Base-by-base conservation (phyloP, 2,329 filamentous ascomycete species). In the Monascus ruber region DNA sequence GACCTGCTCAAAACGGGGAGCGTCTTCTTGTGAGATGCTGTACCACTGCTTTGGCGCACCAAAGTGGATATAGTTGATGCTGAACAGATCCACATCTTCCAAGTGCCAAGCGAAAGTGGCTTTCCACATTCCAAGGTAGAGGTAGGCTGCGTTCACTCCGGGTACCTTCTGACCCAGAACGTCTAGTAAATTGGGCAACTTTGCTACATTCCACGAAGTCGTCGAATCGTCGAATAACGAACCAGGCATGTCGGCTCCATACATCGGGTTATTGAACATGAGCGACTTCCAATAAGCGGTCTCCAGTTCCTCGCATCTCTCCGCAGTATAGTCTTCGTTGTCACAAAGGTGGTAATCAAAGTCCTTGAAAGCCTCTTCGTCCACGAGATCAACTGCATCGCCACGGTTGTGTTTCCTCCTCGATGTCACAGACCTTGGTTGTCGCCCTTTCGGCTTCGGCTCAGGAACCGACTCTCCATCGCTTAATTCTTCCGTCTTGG, bases 61-160 rank as follows among this genome's bases (percentile, higher is more conserved):
- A 60, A 98, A 98, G 57, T 98, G 91, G 43, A 98, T 87, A 61
- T 95, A 98, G 67, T 98, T 98, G 73, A 98, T 98, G 60, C 88
- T 96, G 77, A 98, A 98, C 4, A 98, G 76, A 66, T 98, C 91
- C 33, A 98, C 89, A 59, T 98, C 91, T 60, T 98, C 91, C 38
- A 98, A 68, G 73, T 98, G 91, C 91, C 91, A 98, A 6, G 91
- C 91, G 60, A 98, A 98, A 0, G 91, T 96, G 8, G 91, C 89
- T 63, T 96, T 96, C 91, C 91, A 98, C 91, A 98, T 98, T 33
- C 91, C 91, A 43, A 98, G 73, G 57, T 98, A 98, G 1, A 98
- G 76, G 56, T 98, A 98, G 2, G 91, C 89, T 1, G 89, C 98
- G 56, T 98, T 98, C 56, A 98, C 93, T 49, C 91, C 91, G 3